phyloP scores from a whole-genome alignment of 495 filamentous ascomycete species.

The Penicillium crystallinum region DNA sequence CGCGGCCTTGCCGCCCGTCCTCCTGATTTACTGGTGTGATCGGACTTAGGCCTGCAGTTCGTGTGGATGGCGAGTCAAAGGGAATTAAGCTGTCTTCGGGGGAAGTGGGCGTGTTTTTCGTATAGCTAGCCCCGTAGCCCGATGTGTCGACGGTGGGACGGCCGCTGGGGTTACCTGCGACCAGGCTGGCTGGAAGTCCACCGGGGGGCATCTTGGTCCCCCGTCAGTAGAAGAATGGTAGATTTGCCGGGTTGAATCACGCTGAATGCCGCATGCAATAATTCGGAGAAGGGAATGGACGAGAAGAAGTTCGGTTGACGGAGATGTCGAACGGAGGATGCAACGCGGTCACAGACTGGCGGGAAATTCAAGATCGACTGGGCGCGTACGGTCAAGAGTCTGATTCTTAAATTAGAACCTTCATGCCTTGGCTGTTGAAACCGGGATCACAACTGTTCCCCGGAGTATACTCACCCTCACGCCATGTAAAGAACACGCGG shows the following conservation, averaged over 20 bases:
- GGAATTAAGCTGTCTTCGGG: slow-evolving; percentile 41
- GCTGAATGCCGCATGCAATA: slow-evolving; percentile 18
- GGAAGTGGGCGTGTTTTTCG: slow-evolving; percentile 41
- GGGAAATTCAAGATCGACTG: neutral
- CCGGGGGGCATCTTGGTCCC: slow-evolving; percentile 42
- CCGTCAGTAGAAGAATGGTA: slow-evolving; percentile 17
- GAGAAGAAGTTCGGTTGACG: neutral
- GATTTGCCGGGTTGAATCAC: slow-evolving; percentile 9
- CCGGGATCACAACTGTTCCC: neutral
- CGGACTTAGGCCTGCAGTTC: slow-evolving; percentile 18
- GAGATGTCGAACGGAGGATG: neutral
- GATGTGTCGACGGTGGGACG: slow-evolving; percentile 40
- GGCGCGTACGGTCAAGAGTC: slow-evolving; percentile 6
- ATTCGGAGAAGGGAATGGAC: neutral
- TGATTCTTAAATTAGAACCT: slow-evolving; percentile 8
- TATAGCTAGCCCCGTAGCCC: slow-evolving; percentile 34
- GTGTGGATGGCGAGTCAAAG: slow-evolving; percentile 40
- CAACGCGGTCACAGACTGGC: neutral
- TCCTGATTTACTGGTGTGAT: slow-evolving; percentile 29
- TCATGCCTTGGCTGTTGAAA: neutral
- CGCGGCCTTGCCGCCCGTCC: slow-evolving; percentile 30
- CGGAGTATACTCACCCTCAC: slow-evolving; percentile 17
- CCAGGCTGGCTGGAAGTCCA: slow-evolving; percentile 45
- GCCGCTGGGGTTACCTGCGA: slow-evolving; percentile 42
- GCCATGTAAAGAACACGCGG: slow-evolving; percentile 19